Evolutionary conservation across 257 asterid genomes (phyloP), one percentile per base, ranked within the genome.

Genomic region (Coffea eugenioides): DNA sequence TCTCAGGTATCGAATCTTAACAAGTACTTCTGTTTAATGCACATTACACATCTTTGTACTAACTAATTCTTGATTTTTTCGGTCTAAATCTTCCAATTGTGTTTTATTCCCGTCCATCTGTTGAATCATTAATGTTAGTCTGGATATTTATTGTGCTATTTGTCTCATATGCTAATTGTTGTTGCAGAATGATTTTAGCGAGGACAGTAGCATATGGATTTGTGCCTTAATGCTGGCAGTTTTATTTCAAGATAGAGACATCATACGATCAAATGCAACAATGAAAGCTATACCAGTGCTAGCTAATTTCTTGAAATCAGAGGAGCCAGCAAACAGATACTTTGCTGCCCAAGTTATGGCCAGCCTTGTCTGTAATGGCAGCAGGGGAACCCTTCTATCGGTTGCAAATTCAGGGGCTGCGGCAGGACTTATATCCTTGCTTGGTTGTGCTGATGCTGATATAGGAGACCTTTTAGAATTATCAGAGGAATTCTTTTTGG

Each of bases 341-440:
- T 94, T 96, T 84, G 96, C 99, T 70, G 98, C 99, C 72, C 98
- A 96, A 82, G 97, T 94, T 45, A 90, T 94, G 77, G 91, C 94
- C 59, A 96, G 99, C 88, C 98, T 96, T 76, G 98, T 96, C 77
- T 93, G 97, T 82, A 94, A 96, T 67, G 99, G 99, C 66, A 96
- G 95, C 97, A 86, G 99, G 85, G 99, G 99, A 83, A 96, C 99
- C 82, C 99, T 96, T 85, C 94, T 96, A 51, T 96, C 99, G 46
- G 97, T 94, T 79, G 97, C 99, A 62, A 96, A 94, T 88, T 94
- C 99, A 67, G 99, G 99, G 67, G 93, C 93, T 31, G 94, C 99
- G 15, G 88, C 89, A 12, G 99, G 99, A 79, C 97, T 96, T 84
- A 92, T 96, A 79, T 86, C 97, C 71, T 86, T 93, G 87, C 95